These are phyloP conservation scores for Ceratocystis lukuohia DNA, from an alignment of 2,329 filamentous ascomycete species.

Conservation along the genomic window DNA sequence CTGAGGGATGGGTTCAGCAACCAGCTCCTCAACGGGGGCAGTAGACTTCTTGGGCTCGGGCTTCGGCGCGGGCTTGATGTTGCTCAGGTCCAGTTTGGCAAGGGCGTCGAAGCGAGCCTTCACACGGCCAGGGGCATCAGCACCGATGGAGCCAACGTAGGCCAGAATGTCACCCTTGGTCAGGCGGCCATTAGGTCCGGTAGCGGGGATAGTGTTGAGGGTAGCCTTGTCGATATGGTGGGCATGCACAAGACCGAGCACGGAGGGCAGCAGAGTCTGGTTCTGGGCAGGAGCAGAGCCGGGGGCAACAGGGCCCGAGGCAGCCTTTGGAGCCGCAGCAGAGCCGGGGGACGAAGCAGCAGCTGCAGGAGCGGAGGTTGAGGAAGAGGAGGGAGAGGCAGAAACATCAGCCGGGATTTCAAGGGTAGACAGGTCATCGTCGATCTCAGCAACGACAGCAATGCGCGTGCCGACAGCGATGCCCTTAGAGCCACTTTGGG, in stretches of 20 bases:
- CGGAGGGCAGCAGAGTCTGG: conserved; percentile 62
- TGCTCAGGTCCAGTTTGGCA: conserved; percentile 78
- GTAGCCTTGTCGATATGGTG: conserved; percentile 65
- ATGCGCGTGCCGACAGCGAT: conserved; percentile 70
- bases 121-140: conserved; percentile 56
- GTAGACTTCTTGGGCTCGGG: conserved; percentile 30
- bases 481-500: conserved; percentile 58
- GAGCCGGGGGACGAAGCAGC: conserved; percentile 17
- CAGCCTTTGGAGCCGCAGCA: conserved; percentile 22
- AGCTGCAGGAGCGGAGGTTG: conserved; percentile 17
- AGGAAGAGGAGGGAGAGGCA: conserved; percentile 23
- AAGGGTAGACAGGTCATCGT: conserved; percentile 62
- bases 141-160: conserved; percentile 65
- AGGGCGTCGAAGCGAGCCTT: conserved; percentile 61
- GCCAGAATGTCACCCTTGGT: conserved; percentile 93
- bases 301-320: conserved; percentile 27
- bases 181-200: conserved; percentile 74
- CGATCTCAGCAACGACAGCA: conserved; percentile 67
- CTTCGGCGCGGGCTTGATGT: conserved; percentile 67
- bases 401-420: conserved; percentile 60
- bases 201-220: conserved; percentile 68
- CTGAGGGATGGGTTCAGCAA: conserved; percentile 30
- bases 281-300: conserved; percentile 28
- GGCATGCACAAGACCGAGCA: conserved; percentile 65
- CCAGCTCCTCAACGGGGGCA: conserved; percentile 28